Evolutionary conservation across 257 asterid genomes (phyloP), one percentile per base, ranked within the genome.

Genomic region (Haberlea rhodopensis): DNA sequence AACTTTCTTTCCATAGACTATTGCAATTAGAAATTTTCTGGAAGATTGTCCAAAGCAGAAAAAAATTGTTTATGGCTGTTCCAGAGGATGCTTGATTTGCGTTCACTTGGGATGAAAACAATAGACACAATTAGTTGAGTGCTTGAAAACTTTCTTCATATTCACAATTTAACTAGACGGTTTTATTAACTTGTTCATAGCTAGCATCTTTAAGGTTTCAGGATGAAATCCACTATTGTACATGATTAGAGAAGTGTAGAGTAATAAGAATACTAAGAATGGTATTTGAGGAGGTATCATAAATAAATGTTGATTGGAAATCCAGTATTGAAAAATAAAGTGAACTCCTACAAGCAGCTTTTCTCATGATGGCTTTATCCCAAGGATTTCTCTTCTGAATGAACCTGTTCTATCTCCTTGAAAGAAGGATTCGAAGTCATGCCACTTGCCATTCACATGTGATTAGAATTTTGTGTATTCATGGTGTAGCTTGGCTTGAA

Each of bases 31-130:
- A 29, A 1, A 32, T 32, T 32, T n/a, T 32, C 40, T 32, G 13
- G 40, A 13, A 32, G 11, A 32, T 32, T 8, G 40, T 32, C 13
- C 40, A 8, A 32, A 32, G 40, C 13, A 40, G n/a, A 13, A 26
- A 65, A 52, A 59, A 5, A 28, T 31, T 48, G 43, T 65, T 18
- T 34, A 26, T 66, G 45, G 7, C 22, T 15, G 27, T 53, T 37
- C 22, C 57, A 37, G 21, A 26, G 28, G 64, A 66, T 57, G 23
- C 46, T 24, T 27, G 55, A 16, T 26, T 19, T 43, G 66, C 6
- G 22, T 26, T 48, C 4, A 66, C 29, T 10, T 61, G 40, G 28
- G 28, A 54, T 23, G 54, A 55, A 25, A 66, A 34, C 53, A 1
- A n/a, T 53, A 13, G 18, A 19, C 25, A 40, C 51, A 8, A 21